phyloP scores from a whole-genome alignment of 2,329 filamentous ascomycete species.

The Fusarium algeriense region DNA sequence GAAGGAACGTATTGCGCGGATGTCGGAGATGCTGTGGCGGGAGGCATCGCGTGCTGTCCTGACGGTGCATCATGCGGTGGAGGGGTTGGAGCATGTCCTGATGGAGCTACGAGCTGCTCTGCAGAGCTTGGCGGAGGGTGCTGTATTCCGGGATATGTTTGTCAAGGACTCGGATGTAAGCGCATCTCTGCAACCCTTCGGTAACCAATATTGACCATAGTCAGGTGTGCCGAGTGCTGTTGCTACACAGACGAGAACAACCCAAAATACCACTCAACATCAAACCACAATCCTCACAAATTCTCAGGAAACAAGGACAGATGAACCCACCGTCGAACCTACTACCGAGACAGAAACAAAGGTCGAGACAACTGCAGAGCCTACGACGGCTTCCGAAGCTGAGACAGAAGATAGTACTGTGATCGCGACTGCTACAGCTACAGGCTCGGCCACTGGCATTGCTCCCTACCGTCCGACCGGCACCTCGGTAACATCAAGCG shows the following conservation, averaged over 20 bases:
- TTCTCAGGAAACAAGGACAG: slow-evolving; percentile 54
- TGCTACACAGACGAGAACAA: slow-evolving; percentile 43
- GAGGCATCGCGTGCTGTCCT: slow-evolving; percentile 82
- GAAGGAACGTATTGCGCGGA: slow-evolving; percentile 74
- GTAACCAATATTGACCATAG: slow-evolving; percentile 12
- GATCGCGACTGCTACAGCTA: slow-evolving; percentile 49
- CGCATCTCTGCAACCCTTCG: slow-evolving; percentile 35
- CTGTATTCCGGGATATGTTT: slow-evolving; percentile 78
- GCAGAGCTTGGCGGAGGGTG: slow-evolving; percentile 78
- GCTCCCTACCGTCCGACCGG: slow-evolving; percentile 63
- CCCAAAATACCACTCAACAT: slow-evolving; percentile 34
- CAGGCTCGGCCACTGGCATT: slow-evolving; percentile 54
- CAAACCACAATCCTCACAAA: slow-evolving; percentile 49
- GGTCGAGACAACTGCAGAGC: slow-evolving; percentile 43
- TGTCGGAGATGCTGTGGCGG: slow-evolving; percentile 72
- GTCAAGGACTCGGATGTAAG: slow-evolving; percentile 77
- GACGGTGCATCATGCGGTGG: slow-evolving; percentile 73
- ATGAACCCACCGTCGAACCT: slow-evolving; percentile 52
- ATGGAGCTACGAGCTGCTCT: slow-evolving; percentile 74
- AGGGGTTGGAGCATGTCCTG: slow-evolving; percentile 70
- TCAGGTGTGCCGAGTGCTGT: slow-evolving; percentile 52
- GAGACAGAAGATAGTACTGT: slow-evolving; percentile 11
- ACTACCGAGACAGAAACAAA: slow-evolving; percentile 53
- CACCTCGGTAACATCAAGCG: slow-evolving; percentile 51
- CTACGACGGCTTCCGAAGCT: slow-evolving; percentile 13